phyloP scores from a whole-genome alignment of 352 stramenopile genomes.

The Plasmopara muralis region DNA sequence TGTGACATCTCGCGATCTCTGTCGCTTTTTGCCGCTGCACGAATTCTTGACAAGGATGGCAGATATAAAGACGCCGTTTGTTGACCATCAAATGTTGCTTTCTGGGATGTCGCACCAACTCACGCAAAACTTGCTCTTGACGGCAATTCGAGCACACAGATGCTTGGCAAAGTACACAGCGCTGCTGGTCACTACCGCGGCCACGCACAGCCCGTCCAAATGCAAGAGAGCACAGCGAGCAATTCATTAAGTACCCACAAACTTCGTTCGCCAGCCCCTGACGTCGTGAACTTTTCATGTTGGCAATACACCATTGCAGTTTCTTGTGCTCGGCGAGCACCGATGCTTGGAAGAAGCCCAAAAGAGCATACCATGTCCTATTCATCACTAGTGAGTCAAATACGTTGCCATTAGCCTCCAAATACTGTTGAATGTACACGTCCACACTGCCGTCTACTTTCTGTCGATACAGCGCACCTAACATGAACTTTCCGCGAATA shows the following conservation, averaged over 20 bases:
- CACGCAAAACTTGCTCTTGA: conserved; percentile 18
- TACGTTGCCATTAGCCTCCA: conserved; percentile 23
- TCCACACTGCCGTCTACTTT: conserved; percentile 25
- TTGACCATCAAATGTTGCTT: conserved; percentile 17
- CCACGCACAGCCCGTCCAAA: conserved; percentile 19
- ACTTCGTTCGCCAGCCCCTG: conserved; percentile 14
- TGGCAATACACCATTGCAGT: conserved; percentile 28
- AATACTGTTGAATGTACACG: conserved; percentile 30
- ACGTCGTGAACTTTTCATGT: conserved; percentile 20
- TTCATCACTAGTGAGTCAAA: conserved; percentile 24
- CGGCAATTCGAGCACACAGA: conserved; percentile 23
- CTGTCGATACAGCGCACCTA: conserved; percentile 28
- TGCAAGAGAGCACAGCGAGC: conserved; percentile 14
- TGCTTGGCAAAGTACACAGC: conserved; percentile 21
- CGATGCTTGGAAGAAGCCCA: conserved; percentile 21
- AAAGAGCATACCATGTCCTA: conserved; percentile 20
- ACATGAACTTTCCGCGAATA: conserved; percentile 31
- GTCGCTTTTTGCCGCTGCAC: conserved; percentile 17
- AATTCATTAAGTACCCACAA: conserved; percentile 14
- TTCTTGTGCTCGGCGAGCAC: conserved; percentile 28
- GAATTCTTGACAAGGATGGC: conserved; percentile 22
- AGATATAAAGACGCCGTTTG: conserved; percentile 19
- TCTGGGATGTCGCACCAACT: conserved; percentile 14
- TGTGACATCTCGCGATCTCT: conserved; percentile 16
- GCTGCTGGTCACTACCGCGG: conserved; percentile 18